Conservation (phyloP, 352 stramenopile genomes). For the Phytophthora uliginosa region DNA sequence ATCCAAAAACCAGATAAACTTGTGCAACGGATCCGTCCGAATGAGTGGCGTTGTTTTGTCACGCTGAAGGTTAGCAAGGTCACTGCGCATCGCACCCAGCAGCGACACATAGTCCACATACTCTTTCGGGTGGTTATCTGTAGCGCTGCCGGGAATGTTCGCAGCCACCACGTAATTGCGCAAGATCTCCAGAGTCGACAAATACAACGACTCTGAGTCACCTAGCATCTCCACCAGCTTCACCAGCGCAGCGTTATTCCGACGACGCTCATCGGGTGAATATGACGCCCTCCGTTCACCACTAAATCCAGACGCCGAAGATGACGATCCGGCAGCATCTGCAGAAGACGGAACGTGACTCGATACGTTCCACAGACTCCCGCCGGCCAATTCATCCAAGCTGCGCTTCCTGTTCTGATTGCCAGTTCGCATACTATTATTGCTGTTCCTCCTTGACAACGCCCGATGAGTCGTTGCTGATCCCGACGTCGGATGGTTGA, state of each 20-base stretch:
- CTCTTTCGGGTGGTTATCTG: slow-evolving; percentile 72
- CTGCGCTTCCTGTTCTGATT: slow-evolving; percentile 42
- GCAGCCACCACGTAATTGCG: slow-evolving; percentile 78
- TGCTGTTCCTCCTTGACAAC: slow-evolving; percentile 40
- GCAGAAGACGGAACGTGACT: slow-evolving; percentile 72
- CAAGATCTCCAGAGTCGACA: slow-evolving; percentile 83
- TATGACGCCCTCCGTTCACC: slow-evolving; percentile 39
- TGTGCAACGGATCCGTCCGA: slow-evolving; percentile 84
- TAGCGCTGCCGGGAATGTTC: slow-evolving; percentile 72
- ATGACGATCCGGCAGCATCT: slow-evolving; percentile 32
- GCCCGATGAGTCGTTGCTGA: slow-evolving; percentile 20
- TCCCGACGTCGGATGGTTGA: slow-evolving; percentile 48
- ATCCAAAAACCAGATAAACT: slow-evolving; percentile 92
- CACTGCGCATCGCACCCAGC: slow-evolving; percentile 79
- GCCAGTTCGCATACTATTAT: slow-evolving; percentile 19
- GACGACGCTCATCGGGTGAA: slow-evolving; percentile 73
- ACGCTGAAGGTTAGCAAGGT: slow-evolving; percentile 85
- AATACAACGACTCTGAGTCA: slow-evolving; percentile 86
- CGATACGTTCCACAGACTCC: slow-evolving; percentile 72
- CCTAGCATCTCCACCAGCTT: slow-evolving; percentile 85
- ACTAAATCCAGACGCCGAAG: slow-evolving; percentile 37
- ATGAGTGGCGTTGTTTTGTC: slow-evolving; percentile 80
- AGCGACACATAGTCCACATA: slow-evolving; percentile 90
- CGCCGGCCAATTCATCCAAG: slow-evolving; percentile 40
- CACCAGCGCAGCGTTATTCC: slow-evolving; percentile 69